phyloP scores from a whole-genome alignment of 352 stramenopile genomes.

The Plasmopara halstedii region DNA sequence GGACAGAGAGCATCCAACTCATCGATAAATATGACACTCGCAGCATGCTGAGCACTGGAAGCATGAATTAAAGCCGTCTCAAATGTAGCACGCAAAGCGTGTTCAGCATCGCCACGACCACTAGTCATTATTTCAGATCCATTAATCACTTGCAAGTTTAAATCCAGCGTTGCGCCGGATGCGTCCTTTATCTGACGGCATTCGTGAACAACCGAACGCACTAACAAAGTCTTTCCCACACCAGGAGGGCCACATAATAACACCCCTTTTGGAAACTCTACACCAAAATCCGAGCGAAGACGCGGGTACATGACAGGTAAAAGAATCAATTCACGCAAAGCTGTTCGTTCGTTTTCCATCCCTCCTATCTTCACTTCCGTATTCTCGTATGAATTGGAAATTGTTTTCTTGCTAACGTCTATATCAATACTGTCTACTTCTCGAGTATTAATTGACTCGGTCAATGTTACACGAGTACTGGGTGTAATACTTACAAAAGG shows the following conservation, averaged over 20 bases:
- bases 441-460: slow-evolving; percentile 6
- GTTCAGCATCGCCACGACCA: slow-evolving; percentile 61
- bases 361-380: slow-evolving; percentile 42
- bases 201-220: slow-evolving; percentile 55
- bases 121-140: slow-evolving; percentile 75
- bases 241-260: slow-evolving; percentile 69
- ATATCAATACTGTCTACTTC: neutral
- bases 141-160: slow-evolving; percentile 70
- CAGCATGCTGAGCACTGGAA: slow-evolving; percentile 21
- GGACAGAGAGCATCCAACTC: slow-evolving; percentile 94
- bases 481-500: slow-evolving; percentile 29
- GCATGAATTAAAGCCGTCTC: slow-evolving; percentile 25
- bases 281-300: slow-evolving; percentile 27
- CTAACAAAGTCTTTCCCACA: slow-evolving; percentile 76
- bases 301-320: slow-evolving; percentile 32
- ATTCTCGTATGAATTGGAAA: neutral
- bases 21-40: slow-evolving; percentile 92
- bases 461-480: slow-evolving; percentile 53
- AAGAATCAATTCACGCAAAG: slow-evolving; percentile 64
- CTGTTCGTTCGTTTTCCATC: slow-evolving; percentile 50
- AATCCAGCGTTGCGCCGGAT: slow-evolving; percentile 11
- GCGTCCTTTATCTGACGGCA: slow-evolving; percentile 34
- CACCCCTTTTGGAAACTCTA: slow-evolving; percentile 68
- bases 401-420: neutral
- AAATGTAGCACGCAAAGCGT: slow-evolving; percentile 56